A percentile compares a stretch with the other conserved stretches of the same genome.
These are phyloP conservation scores for Apiospora sp. DNA, from an alignment of 2,329 filamentous ascomycete genomes.

Conservation along the genomic window DNA sequence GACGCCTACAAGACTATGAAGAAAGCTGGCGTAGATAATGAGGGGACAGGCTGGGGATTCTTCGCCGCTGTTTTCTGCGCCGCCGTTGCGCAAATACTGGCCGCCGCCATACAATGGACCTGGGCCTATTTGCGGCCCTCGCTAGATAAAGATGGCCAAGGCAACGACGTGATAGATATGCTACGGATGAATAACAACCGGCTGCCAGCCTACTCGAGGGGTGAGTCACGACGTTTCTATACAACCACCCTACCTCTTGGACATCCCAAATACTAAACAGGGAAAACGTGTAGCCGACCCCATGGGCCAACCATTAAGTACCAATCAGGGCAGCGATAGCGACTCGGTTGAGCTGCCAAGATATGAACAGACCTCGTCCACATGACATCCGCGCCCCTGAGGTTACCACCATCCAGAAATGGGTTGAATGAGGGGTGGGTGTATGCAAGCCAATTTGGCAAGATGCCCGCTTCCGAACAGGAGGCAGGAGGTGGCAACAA, in stretches of 20 bases:
- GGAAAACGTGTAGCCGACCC: not conserved
- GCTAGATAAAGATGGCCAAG: not conserved
- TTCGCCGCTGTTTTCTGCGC: constrained; percentile 11
- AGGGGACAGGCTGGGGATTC: constrained; percentile 4
- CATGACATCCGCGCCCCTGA: not conserved
- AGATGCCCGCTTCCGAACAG: not conserved
- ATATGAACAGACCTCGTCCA: constrained; percentile 1
- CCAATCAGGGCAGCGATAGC: not conserved
- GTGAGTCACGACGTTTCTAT: not conserved
- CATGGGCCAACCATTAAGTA: not conserved
- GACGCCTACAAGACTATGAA: not conserved
- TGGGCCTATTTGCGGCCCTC: not conserved
- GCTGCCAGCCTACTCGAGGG: not conserved
- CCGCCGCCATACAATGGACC: not conserved
- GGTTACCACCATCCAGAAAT: not conserved
- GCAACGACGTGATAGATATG: not conserved
- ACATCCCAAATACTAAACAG: not conserved
- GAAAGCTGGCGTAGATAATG: not conserved
- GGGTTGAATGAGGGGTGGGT: not conserved
- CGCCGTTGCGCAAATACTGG: not conserved
- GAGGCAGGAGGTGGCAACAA: not conserved
- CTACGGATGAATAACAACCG: not conserved
- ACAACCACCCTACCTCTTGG: not conserved
- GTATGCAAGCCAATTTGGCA: not conserved
- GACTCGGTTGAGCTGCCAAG: not conserved